Conservation (phyloP, 768 basidiomycete species). For the Panellus pusillus region DNA sequence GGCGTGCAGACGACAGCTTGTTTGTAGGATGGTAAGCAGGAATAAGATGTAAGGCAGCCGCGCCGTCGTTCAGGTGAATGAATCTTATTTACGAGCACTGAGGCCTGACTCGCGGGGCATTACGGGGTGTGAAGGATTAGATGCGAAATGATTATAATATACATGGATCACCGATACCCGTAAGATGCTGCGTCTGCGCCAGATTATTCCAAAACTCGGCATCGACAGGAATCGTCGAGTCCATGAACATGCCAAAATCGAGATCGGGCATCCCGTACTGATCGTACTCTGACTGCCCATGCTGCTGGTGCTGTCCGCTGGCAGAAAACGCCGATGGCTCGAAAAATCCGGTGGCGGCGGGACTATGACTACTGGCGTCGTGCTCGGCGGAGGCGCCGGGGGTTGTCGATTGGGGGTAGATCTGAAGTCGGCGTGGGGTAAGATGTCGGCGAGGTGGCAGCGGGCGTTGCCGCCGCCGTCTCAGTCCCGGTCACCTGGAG, state of each 20-base stretch:
- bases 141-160: background rate
- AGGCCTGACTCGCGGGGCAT: too few relatives aligned
- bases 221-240: slow-evolving; percentile 17
- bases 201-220: slow-evolving; percentile 20
- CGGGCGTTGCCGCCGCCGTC: background rate
- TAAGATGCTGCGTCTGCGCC: slow-evolving; percentile 14
- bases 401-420: background rate
- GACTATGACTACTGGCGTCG: background rate
- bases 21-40: too few relatives aligned
- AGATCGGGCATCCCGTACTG: background rate
- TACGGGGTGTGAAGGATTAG: too few relatives aligned
- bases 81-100: too few relatives aligned
- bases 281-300: background rate
- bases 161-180: background rate
- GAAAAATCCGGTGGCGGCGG: background rate
- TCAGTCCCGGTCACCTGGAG: too few relatives aligned
- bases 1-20: too few relatives aligned
- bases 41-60: too few relatives aligned
- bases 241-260: slow-evolving; percentile 14
- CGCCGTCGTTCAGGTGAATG: too few relatives aligned
- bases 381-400: background rate
- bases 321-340: background rate
- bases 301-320: background rate
- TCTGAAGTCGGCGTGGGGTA: slow-evolving; percentile 20
- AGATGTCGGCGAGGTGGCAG: background rate